Evolutionary conservation across 306 rosid genomes (phyloP), one percentile per base, ranked within the genome.

Genomic region (Geum urbanum): DNA sequence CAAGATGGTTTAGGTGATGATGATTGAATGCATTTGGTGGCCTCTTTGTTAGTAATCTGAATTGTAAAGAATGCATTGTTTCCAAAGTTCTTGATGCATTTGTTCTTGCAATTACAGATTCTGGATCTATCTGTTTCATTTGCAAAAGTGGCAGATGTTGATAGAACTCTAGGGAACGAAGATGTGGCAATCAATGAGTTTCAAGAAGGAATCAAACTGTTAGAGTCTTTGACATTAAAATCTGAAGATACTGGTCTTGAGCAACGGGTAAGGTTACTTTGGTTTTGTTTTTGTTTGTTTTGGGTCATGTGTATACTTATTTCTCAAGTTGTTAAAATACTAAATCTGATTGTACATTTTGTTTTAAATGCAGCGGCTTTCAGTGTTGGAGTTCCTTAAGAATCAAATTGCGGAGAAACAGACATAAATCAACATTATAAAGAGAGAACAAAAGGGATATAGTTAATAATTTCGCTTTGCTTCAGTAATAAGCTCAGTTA

Each of bases 111-210:
- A 62, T 76, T 72, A 49, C 86, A 92, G 98, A 81, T 85, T 53
- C 78, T 92, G 73, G 96, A 92, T 79, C 83, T 90, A 69, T 90
- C 96, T 27, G 90, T 90, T 71, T 92, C 97, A 56, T 96, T 92
- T 13, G 96, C 98, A 56, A 90, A 92, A 85, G 96, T 90, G 27
- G 96, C 98, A 0, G 97, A 92, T 74, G 97, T 83, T 66, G 98
- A 92, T 85, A 84, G 91, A 85, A 86, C 78, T 80, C 54, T 92
- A 32, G 96, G 90, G 61, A 84, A 90, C n/a, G 96, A 90, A 80
- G 91, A 81, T 63, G 62, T 79, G 32, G 98, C 97, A 4, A 79
- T 77, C 20, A 77, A 81, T 72, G 92, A 89, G 58, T 92, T 92
- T 71, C 83, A 85, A 76, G 98, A 90, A 85, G 98, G 94, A 79